Conservation (phyloP, 352 stramenopile genomes). For the Pythium aquatile region DNA sequence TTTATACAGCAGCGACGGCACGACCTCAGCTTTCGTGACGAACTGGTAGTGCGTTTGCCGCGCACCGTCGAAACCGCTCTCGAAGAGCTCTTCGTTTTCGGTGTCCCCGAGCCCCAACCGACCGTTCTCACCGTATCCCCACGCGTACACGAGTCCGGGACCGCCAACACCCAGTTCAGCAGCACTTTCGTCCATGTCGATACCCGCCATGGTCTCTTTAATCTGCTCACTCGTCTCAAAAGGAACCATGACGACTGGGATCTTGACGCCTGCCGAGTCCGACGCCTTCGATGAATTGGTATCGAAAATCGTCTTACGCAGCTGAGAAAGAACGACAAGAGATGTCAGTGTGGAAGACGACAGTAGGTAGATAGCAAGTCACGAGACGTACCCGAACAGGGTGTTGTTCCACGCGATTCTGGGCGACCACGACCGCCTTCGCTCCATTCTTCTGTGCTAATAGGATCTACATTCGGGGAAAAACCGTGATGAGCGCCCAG, state of each 20-base stretch:
- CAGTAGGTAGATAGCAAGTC: too few species aligned
- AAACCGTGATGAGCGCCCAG: background rate
- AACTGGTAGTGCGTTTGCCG: constrained; percentile 72
- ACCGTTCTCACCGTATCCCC: constrained; percentile 66
- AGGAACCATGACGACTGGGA: constrained; percentile 60
- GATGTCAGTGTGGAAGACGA: too few species aligned
- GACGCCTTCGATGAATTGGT: constrained; percentile 33
- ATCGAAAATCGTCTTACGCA: constrained; percentile 47
- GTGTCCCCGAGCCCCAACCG: constrained; percentile 64
- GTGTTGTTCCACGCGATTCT: constrained; percentile 52
- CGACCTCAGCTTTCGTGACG: constrained; percentile 42
- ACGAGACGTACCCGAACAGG: constrained; percentile 36
- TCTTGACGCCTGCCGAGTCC: constrained; percentile 50
- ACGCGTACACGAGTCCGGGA: constrained; percentile 59
- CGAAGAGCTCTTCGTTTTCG: constrained; percentile 66
- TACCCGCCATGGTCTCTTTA: constrained; percentile 40
- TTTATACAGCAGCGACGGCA: constrained; percentile 46
- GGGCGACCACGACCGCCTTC: constrained; percentile 59
- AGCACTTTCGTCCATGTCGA: constrained; percentile 44
- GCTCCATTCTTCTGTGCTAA: constrained; percentile 59
- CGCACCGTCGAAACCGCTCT: constrained; percentile 60
- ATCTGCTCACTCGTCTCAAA: constrained; percentile 46
- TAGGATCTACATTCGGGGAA: constrained; percentile 37
- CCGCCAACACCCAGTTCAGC: constrained; percentile 41
- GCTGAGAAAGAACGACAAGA: constrained; percentile 19